phyloP scores from a whole-genome alignment of 192 early-diverging fungal species.

The Coemansia sp. region DNA sequence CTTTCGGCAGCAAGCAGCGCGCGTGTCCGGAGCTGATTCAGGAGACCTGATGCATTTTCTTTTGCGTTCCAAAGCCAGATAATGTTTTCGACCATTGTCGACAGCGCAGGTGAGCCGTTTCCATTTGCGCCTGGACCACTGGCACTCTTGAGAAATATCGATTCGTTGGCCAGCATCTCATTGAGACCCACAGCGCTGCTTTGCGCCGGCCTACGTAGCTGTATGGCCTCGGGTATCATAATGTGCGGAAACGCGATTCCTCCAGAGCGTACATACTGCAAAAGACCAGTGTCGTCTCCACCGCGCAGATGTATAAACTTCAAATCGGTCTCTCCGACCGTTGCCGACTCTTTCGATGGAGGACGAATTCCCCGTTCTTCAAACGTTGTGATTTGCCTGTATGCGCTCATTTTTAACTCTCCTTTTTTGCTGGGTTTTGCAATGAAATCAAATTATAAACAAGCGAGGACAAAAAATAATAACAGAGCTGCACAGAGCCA shows the following conservation, averaged over 20 bases:
- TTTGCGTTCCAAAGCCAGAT: conserved; percentile 50
- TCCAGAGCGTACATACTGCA: conserved; percentile 47
- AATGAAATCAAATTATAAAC: background rate
- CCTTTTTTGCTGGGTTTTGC: background rate
- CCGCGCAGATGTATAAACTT: conserved; percentile 39
- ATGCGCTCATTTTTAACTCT: conserved; percentile 22
- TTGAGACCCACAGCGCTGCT: background rate
- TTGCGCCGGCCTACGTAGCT: conserved; percentile 20
- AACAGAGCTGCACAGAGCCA: no score
- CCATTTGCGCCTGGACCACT: no score
- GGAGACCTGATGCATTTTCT: conserved; percentile 18
- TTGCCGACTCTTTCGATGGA: conserved; percentile 36
- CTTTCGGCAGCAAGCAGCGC: conserved; percentile 27
- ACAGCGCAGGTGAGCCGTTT: background rate
- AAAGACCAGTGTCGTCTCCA: conserved; percentile 32
- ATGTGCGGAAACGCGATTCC: conserved; percentile 55
- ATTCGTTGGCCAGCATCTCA: background rate
- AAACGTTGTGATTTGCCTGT: conserved; percentile 27
- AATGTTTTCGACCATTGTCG: conserved; percentile 13
- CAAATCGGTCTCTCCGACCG: conserved; percentile 50
- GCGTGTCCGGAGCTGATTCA: conserved; percentile 6
- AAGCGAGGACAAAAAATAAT: background rate
- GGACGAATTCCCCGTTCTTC: conserved; percentile 44
- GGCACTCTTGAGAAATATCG: background rate
- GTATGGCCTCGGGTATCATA: conserved; percentile 49